These are phyloP conservation scores for Poa pratensis DNA, from an alignment of 176 grass and related monocot species.

Conservation along the genomic window DNA sequence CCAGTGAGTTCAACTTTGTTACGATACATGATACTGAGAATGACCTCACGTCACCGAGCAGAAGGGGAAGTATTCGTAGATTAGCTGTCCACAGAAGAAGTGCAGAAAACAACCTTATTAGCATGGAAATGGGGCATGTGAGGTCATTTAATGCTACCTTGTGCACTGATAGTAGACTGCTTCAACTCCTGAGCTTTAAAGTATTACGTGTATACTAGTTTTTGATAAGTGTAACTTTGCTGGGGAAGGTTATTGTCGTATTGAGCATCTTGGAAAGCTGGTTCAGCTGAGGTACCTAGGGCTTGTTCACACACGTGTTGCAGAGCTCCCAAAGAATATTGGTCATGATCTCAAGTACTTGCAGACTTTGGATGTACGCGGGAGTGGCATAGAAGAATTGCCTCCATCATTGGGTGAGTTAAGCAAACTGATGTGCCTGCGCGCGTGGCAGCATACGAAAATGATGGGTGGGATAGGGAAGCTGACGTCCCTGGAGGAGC, in stretches of 20 bases:
- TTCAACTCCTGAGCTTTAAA: neutral
- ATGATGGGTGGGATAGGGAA: neutral
- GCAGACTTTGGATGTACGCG: neutral
- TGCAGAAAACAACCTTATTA: neutral
- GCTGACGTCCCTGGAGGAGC: slow-evolving; percentile 11
- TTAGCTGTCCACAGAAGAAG: neutral
- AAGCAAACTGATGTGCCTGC: neutral
- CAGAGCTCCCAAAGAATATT: too few species aligned
- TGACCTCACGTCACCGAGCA: neutral
- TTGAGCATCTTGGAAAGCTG: slow-evolving; percentile 9
- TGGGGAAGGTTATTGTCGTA: neutral
- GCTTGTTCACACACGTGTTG: neutral
- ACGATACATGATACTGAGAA: neutral
- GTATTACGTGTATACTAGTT: neutral
- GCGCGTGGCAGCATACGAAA: accelerated
- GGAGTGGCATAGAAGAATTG: neutral
- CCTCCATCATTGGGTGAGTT: neutral
- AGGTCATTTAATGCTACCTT: neutral
- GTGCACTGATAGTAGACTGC: neutral
- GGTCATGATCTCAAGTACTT: neutral
- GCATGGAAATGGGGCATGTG: neutral
- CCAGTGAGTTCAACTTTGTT: neutral
- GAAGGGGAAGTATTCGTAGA: neutral
- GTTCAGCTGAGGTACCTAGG: slow-evolving; percentile 17
- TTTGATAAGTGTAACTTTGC: neutral